Percentiles rank a stretch among this genome's conserved stretches.
Evolutionary conservation across 108 stramenopile genomes (phyloP).

Genomic region (Cylindrotheca fusiformis): DNA sequence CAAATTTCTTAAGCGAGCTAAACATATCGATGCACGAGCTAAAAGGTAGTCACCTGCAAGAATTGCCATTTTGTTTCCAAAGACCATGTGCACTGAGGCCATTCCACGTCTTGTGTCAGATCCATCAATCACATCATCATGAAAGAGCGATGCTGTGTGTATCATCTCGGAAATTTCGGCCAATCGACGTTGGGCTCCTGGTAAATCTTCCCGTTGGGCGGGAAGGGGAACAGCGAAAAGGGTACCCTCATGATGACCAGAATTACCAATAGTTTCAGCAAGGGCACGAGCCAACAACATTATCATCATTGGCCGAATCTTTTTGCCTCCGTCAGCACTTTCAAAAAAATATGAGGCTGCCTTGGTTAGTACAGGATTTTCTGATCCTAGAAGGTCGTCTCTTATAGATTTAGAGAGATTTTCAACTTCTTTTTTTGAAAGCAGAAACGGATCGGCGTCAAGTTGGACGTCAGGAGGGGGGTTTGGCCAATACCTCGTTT

Average conservation of each 20-base stretch:
- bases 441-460: slow-evolving; percentile 59
- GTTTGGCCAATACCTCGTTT: slow-evolving; percentile 47
- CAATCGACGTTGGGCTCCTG: slow-evolving; percentile 85
- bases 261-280: slow-evolving; percentile 31
- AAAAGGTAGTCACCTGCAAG: slow-evolving; percentile 98
- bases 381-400: slow-evolving; percentile 75
- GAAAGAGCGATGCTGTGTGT: slow-evolving; percentile 93
- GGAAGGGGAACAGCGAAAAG: slow-evolving; percentile 34
- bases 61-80: slow-evolving; percentile 99
- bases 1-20: slow-evolving; percentile 92
- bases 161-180: slow-evolving; percentile 99
- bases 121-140: slow-evolving; percentile 99
- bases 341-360: slow-evolving; percentile 84
- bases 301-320: slow-evolving; percentile 86
- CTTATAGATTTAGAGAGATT: slow-evolving; percentile 72
- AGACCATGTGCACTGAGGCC: slow-evolving; percentile 89
- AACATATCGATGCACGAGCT: slow-evolving; percentile 89
- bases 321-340: slow-evolving; percentile 67
- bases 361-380: slow-evolving; percentile 80
- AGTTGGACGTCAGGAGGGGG: slow-evolving; percentile 52
- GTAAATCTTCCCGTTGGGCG: slow-evolving; percentile 51
- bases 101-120: slow-evolving; percentile 91
- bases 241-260: slow-evolving; percentile 9
- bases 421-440: slow-evolving; percentile 63
- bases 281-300: slow-evolving; percentile 81